These are phyloP conservation scores for Jasminum sambac DNA, from an alignment of 257 asterid genomes.

Conservation along the genomic window DNA sequence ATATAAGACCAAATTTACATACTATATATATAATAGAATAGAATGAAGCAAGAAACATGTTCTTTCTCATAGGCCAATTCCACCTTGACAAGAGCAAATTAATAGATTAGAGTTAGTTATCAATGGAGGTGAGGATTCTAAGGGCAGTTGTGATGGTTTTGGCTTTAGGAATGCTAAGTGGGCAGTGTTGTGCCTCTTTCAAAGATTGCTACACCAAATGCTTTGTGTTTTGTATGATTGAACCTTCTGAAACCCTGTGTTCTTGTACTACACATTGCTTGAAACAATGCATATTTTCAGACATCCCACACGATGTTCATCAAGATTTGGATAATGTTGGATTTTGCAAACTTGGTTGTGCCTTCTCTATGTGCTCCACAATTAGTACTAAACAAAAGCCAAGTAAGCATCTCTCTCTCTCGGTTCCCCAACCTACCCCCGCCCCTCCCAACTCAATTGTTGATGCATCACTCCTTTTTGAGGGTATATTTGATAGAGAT, in stretches of 20 bases:
- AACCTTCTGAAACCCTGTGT: constrained; percentile 78
- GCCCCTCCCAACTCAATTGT: no score
- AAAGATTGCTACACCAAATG: constrained; percentile 88
- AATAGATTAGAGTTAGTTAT: neutral
- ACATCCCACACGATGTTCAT: constrained; percentile 18
- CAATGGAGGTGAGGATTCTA: constrained; percentile 43
- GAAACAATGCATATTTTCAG: constrained; percentile 78
- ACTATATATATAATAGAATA: neutral
- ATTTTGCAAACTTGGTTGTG: constrained; percentile 92
- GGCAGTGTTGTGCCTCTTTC: constrained; percentile 52
- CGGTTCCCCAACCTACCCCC: no score
- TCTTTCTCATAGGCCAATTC: neutral
- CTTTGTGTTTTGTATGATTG: constrained; percentile 81
- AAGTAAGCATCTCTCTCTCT: constrained; percentile 39
- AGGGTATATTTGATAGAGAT: no score
- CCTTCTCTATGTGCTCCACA: constrained; percentile 70
- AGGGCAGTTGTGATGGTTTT: constrained; percentile 45
- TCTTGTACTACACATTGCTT: constrained; percentile 85
- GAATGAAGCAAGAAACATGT: neutral
- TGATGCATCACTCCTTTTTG: no score
- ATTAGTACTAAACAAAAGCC: constrained; percentile 64
- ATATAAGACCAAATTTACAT: neutral
- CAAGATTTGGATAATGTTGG: constrained; percentile 40
- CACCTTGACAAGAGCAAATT: neutral
- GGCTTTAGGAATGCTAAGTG: constrained; percentile 43